These are phyloP conservation scores for Entelexis paramagnoliae DNA, from an alignment of 1,139 yeast species.

Conservation along the genomic window DNA sequence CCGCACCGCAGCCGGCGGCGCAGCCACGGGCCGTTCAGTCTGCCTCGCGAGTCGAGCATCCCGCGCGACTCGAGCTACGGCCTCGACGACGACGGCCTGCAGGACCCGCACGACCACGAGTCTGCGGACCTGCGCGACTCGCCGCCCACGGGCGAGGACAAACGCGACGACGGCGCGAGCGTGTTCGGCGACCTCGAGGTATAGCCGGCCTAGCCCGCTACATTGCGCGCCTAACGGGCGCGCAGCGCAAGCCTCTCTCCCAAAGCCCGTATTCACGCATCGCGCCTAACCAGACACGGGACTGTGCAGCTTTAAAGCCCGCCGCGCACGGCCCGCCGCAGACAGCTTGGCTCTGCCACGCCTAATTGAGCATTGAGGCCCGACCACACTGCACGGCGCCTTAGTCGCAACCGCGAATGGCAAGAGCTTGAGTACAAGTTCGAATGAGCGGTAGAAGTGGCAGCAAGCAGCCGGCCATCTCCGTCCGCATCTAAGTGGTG, in stretches of 20 bases:
- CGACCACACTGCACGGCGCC: too few species aligned
- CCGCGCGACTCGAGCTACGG: slow-evolving; percentile 16
- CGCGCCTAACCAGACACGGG: too few species aligned
- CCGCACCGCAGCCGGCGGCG: slow-evolving; percentile 19
- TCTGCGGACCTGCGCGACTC: slow-evolving; percentile 11
- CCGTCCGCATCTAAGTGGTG: neutral
- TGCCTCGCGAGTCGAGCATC: slow-evolving; percentile 17
- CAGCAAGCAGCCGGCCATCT: neutral
- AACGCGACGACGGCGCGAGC: slow-evolving; percentile 11
- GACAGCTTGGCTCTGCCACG: too few species aligned
- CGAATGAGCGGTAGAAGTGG: too few species aligned
- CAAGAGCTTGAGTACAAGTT: neutral
- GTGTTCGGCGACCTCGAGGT: slow-evolving; percentile 24
- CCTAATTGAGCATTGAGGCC: too few species aligned
- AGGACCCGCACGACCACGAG: slow-evolving; percentile 21
- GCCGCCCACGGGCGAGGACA: slow-evolving; percentile 4
- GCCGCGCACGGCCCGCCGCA: too few species aligned
- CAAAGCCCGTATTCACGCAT: too few species aligned
- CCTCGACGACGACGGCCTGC: slow-evolving; percentile 23
- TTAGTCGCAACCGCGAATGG: too few species aligned
- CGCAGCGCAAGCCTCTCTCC: neutral
- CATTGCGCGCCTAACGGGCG: neutral
- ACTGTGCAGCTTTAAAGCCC: too few species aligned
- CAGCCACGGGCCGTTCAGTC: slow-evolving; percentile 8
- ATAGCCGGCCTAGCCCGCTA: neutral